Evolutionary conservation across 31 red algal species (phyloP), one percentile per base, ranked within the genome.

Genomic region (Asparagopsis taxiformis): DNA sequence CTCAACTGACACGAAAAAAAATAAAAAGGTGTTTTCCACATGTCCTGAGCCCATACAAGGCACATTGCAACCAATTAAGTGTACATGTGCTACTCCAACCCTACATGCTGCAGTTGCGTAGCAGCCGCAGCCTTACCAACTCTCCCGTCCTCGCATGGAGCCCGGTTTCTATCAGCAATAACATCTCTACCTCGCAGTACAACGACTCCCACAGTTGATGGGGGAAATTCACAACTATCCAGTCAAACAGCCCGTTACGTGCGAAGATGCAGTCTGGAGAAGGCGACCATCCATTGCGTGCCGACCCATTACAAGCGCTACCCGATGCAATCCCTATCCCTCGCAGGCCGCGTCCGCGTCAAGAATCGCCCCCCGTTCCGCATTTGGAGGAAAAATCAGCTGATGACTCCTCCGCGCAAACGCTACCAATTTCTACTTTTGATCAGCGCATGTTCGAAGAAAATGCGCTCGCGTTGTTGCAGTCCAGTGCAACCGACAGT

Each of bases 301-400:
- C 48, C 20, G 80, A 84, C 68, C 80, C 80, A 41, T 59, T 84
- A 10, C 55, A 84, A 29, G 57, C 30, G 4, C 50, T 84, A 10
- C 80, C 80, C 15, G 80, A 84, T 29, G 80, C 80, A 24, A 50
- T 84, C 51, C 36, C 13, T 10, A 59, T 74, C 8, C 68, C 80
- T 16, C 80, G 68, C 31, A 66, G 64, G 9, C 75, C 28, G 9
- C 64, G 65, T 1, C 16, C 66, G 24, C 80, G 79, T 16, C n/a
- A 13, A 21, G 31, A 24, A 30, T 24, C 56, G 15, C 43, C 58
- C 22, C 55, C 67, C 19, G 20, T 41, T 30, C 33, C 67, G 16
- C 30, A 53, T 2, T 19, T 22, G 2, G 33, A 10, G 0, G 24
- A 38, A 30, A n/a, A 25, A 15, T 43, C 32, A 25, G n/a, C 37